Base-by-base conservation (phyloP, 176 grass and related monocot species). In the Zea luxurians region DNA sequence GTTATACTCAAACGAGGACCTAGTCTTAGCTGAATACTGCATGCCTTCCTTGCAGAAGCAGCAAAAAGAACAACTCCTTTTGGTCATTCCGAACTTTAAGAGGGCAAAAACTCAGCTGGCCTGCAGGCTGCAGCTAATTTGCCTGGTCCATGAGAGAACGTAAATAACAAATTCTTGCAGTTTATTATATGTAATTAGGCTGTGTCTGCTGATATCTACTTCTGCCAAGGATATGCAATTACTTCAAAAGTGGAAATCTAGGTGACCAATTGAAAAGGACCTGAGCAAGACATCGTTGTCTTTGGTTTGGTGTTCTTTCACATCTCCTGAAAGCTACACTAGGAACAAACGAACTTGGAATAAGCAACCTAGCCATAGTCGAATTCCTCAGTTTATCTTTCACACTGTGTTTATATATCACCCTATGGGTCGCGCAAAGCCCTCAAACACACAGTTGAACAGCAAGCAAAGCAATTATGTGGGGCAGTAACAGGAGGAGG, bases 291-390 rank as follows among this genome's bases (percentile, higher is more conserved):
- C 10, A 48, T n/a, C 74, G 1, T 77, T 46, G 4, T 3, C 37
- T 68, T 34, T 37, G 8, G 10, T 34, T 41, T 64, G 60, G 21
- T 3, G 44, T 64, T 27, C 27, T 61, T 36, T 48, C 58, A 37
- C 60, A 77, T 47, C 34, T 49, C 13, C 44, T 74, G 52, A 74
- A 49, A 64, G 44, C 21, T 63, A 61, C 74, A 63, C 21, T 76
- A 21, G 40, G 8, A 37, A 48, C 10, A 64, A 77, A 11, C 5
- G n/a, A 37, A 47, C 42, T 10, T 37, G 41, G 42, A 76, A 1
- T 2, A 48, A 2, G 21, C 16, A 7, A 62, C 20, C 8, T 17
- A 0, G 21, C 21, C 10, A 4, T 48, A 63, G 7, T 76, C 0
- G 21, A 63, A 77, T 77, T 4, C 61, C 16, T 18, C 17, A 21